Evolutionary conservation across 2,329 filamentous ascomycete species (phyloP), one percentile per base, ranked within the genome.

Genomic region (Trichoderma sp.): DNA sequence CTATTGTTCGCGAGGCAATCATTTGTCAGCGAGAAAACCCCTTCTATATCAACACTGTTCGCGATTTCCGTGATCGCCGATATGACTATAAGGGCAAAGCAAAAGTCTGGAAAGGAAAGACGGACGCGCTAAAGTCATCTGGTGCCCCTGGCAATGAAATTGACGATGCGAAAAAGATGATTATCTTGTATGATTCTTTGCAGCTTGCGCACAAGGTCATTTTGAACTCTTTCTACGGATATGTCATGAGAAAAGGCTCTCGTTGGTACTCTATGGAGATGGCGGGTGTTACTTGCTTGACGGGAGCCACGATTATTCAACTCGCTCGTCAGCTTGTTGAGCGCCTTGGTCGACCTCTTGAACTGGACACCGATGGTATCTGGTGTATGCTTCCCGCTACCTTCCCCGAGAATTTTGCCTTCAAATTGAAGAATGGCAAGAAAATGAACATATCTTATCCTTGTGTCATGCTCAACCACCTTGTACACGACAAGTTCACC

Each of bases 211-310:
- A 99, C 87, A 99, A 99, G 84, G 97, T 99, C 86, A 99, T 99
- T 88, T 84, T 99, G 74, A 99, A 99, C 87, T 98, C 95, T 74
- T 99, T 99, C 87, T 99, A 99, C 80, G 97, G 97, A 78, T 99
- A 99, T 82, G 97, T 98, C 83, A 99, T 99, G 97, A 90, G 97
- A 86, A 99, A 99, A 83, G 97, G 97, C 41, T 99, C 97, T 50
- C 92, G 97, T 74, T 99, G 97, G 97, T 99, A 99, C 83, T 99
- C 97, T 21, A 93, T 99, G 90, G 97, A 99, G 83, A 99, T 99
- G 97, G 97, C 97, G 18, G 97, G 97, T 80, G 97, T 99, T 5
- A 99, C 97, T 59, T 99, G 97, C 86, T 87, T 99, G 83, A 99
- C 97, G 1, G 97, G 97, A 77, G 97, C 97, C 38, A 94, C 92